phyloP scores from a whole-genome alignment of 345 rosid genomes.

The Mangifera indica region DNA sequence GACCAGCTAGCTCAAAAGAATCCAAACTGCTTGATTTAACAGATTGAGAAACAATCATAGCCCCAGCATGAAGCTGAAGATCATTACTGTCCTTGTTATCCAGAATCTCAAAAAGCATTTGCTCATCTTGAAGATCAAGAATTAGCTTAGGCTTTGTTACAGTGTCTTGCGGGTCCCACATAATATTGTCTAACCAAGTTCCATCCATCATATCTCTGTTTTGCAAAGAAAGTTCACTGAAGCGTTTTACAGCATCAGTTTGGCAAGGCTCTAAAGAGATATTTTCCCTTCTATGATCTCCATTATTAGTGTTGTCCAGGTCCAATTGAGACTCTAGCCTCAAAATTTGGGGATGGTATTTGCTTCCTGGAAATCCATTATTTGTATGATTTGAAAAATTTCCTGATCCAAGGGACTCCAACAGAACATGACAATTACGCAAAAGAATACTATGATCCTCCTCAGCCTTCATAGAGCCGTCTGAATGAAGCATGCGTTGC shows the following conservation, averaged over 20 bases:
- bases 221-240: constrained; percentile 49
- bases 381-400: constrained; percentile 27
- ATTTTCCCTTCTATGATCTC: constrained; percentile 29
- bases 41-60: constrained; percentile 73
- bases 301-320: constrained; percentile 30
- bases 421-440: constrained; percentile 39
- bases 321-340: constrained; percentile 66
- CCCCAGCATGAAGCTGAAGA: constrained; percentile 85
- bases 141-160: constrained; percentile 67
- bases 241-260: constrained; percentile 45
- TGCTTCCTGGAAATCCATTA: constrained; percentile 31
- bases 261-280: constrained; percentile 32
- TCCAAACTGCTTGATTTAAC: constrained; percentile 41
- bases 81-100: constrained; percentile 63
- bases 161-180: constrained; percentile 66
- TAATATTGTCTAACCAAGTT: constrained; percentile 76
- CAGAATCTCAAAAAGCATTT: constrained; percentile 85
- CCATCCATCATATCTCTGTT: constrained; percentile 65
- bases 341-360: constrained; percentile 82
- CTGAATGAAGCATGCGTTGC: constrained; percentile 29
- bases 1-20: constrained; percentile 43
- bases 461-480: constrained; percentile 36
- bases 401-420: constrained; percentile 56
- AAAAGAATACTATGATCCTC: constrained; percentile 27
- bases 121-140: constrained; percentile 91